These are phyloP conservation scores for Gautieria morchelliformis DNA, from an alignment of 768 basidiomycete genomes.

Conservation along the genomic window DNA sequence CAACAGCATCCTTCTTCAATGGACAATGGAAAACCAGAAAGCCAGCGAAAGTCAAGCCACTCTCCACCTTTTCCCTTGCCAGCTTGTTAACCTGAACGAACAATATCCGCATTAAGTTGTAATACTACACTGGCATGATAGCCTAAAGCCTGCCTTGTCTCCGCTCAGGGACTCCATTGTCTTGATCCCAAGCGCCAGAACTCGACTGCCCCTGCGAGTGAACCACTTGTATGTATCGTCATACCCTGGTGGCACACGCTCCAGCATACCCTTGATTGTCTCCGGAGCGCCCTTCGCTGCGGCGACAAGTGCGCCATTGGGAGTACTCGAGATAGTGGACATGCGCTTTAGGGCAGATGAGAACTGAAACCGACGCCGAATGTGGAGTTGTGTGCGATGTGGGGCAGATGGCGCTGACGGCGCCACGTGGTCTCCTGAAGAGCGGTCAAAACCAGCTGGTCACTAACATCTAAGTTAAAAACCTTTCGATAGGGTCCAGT, in stretches of 20 bases:
- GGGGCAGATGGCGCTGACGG: conserved; percentile 40
- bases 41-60: conserved; percentile 73
- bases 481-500: conserved; percentile 78
- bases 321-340: conserved; percentile 74
- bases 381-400: conserved; percentile 52
- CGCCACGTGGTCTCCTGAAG: conserved; percentile 53
- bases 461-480: conserved; percentile 6
- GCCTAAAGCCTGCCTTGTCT: conserved; percentile 51
- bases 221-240: conserved; percentile 95
- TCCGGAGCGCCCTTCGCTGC: conserved; percentile 97
- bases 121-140: neutral
- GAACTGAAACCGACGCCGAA: conserved; percentile 94
- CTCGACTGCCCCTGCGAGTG: conserved; percentile 86
- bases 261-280: conserved; percentile 86
- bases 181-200: conserved; percentile 85
- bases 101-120: neutral
- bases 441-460: neutral
- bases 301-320: conserved; percentile 50
- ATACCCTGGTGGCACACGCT: conserved; percentile 62
- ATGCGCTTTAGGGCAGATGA: conserved; percentile 96
- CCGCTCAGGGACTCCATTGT: conserved; percentile 60
- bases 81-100: conserved; percentile 75
- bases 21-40: conserved; percentile 99
- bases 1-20: conserved; percentile 86
- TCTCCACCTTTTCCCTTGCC: conserved; percentile 74